Evolutionary conservation across 2,329 filamentous ascomycete species (phyloP).

Genomic region (Thermoascus crustaceus): DNA sequence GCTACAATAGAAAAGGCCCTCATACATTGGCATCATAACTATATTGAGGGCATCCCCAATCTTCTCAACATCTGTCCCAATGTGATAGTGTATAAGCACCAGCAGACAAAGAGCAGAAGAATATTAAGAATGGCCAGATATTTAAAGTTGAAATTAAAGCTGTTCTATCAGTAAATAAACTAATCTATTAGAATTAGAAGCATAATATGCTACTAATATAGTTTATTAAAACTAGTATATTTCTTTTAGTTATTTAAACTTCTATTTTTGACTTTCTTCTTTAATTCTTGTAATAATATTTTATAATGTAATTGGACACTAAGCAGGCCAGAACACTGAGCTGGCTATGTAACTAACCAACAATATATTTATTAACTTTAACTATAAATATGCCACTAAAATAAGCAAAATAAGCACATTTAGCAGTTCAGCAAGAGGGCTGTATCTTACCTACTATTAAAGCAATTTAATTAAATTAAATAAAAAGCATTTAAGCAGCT

Average conservation of each 20-base stretch:
- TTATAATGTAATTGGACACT: conserved; percentile 4
- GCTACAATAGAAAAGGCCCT: conserved; percentile 63
- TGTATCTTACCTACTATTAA: too few relatives aligned
- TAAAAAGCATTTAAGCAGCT: too few relatives aligned
- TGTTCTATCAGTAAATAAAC: too few relatives aligned
- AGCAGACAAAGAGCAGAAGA: conserved; percentile 41
- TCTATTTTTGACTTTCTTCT: too few relatives aligned
- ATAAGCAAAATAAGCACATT: too few relatives aligned
- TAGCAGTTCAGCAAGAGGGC: too few relatives aligned
- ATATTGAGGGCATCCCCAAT: conserved; percentile 66
- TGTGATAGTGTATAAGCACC: conserved; percentile 58
- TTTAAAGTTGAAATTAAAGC: conserved; percentile 49
- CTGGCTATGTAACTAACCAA: neutral
- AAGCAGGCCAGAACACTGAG: neutral
- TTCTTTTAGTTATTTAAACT: too few relatives aligned
- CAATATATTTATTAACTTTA: neutral
- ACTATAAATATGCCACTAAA: neutral
- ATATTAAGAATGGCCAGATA: conserved; percentile 49
- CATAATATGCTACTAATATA: too few relatives aligned
- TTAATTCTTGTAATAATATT: too few relatives aligned
- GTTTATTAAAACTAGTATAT: too few relatives aligned
- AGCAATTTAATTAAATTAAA: too few relatives aligned
- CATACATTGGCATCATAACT: conserved; percentile 90
- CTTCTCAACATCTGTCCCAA: conserved; percentile 57
- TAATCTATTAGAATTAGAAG: too few relatives aligned